phyloP scores from a whole-genome alignment of 345 rosid genomes.

The Gossypium longicalyx region DNA sequence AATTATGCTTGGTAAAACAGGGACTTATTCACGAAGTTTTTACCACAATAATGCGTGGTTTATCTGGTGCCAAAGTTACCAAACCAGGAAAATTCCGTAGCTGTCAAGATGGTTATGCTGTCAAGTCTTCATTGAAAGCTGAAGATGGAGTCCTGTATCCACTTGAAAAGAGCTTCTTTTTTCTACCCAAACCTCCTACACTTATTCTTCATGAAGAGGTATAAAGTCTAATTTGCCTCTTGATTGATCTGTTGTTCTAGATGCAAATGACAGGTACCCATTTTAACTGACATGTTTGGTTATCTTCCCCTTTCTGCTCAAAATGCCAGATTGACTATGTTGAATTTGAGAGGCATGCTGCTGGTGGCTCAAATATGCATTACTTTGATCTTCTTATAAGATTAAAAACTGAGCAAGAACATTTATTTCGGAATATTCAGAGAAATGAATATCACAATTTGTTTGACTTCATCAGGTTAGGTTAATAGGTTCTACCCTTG shows the following conservation, averaged over 20 bases:
- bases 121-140: constrained; percentile 93
- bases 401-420: constrained; percentile 92
- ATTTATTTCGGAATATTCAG: constrained; percentile 92
- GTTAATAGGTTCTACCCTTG: constrained; percentile 4
- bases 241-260: neutral
- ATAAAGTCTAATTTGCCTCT: neutral
- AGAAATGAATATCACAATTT: constrained; percentile 94
- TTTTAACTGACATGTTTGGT: constrained; percentile 3
- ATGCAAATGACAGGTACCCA: neutral
- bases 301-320: neutral
- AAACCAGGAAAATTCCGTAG: constrained; percentile 98
- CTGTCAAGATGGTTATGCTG: constrained; percentile 96
- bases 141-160: constrained; percentile 97
- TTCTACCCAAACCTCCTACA: constrained; percentile 96
- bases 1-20: constrained; percentile 31
- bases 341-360: constrained; percentile 98
- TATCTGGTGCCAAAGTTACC: constrained; percentile 93
- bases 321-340: constrained; percentile 73
- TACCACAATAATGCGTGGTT: constrained; percentile 78
- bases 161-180: constrained; percentile 95
- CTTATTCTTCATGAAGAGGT: constrained; percentile 99
- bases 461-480: constrained; percentile 78
- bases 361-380: constrained; percentile 99
- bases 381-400: constrained; percentile 93
- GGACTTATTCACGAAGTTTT: constrained; percentile 95